Evolutionary conservation across 106 monocot species (phyloP).

Genomic region (Acorus gramineus): DNA sequence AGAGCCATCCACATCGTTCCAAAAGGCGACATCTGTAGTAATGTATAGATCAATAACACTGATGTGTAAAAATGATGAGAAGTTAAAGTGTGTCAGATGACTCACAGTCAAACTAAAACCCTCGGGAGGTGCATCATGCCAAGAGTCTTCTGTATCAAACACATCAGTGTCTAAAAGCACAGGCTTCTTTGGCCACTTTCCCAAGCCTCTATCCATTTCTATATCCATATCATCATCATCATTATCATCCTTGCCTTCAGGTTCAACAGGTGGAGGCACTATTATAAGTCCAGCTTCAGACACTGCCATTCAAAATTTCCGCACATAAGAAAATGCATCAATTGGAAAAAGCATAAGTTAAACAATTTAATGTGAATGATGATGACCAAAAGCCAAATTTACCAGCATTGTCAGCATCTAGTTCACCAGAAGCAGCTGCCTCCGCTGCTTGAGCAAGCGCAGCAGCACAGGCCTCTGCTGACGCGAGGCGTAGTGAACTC

Average conservation of each 20-base stretch:
- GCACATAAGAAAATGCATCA: neutral
- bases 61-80: no score
- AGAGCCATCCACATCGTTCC: conserved; percentile 85
- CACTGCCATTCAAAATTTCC: conserved; percentile 19
- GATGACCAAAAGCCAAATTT: neutral
- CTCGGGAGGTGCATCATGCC: conserved; percentile 91
- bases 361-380: no score
- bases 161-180: conserved; percentile 81
- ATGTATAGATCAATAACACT: neutral
- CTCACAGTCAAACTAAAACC: conserved; percentile 68
- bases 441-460: conserved; percentile 59
- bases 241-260: conserved; percentile 14
- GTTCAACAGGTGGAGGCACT: conserved; percentile 29
- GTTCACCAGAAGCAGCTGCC: conserved; percentile 40
- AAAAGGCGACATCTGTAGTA: conserved; percentile 79
- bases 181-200: conserved; percentile 91
- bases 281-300: conserved; percentile 71
- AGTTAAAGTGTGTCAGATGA: neutral
- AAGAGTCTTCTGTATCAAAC: conserved; percentile 84
- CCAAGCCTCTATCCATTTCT: conserved; percentile 30
- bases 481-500: conserved; percentile 34
- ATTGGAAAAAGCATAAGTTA: neutral
- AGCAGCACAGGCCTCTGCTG: conserved; percentile 76
- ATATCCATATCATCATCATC: conserved; percentile 23
- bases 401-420: conserved; percentile 71